phyloP scores from a whole-genome alignment of 805 yeast genomes.

The Nakazawaea ernobii region DNA sequence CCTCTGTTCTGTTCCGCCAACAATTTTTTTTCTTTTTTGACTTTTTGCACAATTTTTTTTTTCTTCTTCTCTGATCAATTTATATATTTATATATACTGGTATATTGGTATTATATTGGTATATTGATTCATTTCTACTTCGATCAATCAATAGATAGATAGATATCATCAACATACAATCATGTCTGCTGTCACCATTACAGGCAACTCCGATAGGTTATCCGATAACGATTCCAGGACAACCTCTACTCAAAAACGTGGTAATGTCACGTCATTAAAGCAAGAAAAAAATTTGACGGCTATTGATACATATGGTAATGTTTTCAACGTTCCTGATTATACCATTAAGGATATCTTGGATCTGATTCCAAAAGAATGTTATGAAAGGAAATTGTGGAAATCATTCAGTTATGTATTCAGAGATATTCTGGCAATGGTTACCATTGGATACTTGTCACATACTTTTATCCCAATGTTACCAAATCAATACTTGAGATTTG shows the following conservation, averaged over 20 bases:
- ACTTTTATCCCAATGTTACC: conserved; percentile 48
- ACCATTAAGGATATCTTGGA: conserved; percentile 68
- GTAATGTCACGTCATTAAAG: conserved; percentile 37
- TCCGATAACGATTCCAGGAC: neutral
- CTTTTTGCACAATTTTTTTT: too few species aligned
- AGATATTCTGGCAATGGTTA: conserved; percentile 46
- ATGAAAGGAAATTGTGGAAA: conserved; percentile 49
- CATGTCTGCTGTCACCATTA: conserved; percentile 30
- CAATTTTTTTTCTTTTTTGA: too few species aligned
- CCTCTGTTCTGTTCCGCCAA: neutral
- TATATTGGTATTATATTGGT: neutral
- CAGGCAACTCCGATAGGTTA: conserved; percentile 16
- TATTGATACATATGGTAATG: conserved; percentile 57
- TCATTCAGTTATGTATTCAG: conserved; percentile 64
- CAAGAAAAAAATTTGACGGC: conserved; percentile 33
- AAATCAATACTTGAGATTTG: conserved; percentile 36
- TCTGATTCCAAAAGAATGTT: conserved; percentile 72
- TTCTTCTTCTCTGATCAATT: too few species aligned
- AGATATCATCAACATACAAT: neutral
- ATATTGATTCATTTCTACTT: too few species aligned
- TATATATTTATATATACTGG: neutral
- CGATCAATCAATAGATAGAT: too few species aligned
- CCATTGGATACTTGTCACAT: conserved; percentile 49
- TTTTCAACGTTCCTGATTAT: conserved; percentile 68
- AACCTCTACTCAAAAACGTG: conserved; percentile 24